These are phyloP conservation scores for Kurtzmaniella quercitrusa DNA, from an alignment of 1,139 yeast species.

Conservation along the genomic window DNA sequence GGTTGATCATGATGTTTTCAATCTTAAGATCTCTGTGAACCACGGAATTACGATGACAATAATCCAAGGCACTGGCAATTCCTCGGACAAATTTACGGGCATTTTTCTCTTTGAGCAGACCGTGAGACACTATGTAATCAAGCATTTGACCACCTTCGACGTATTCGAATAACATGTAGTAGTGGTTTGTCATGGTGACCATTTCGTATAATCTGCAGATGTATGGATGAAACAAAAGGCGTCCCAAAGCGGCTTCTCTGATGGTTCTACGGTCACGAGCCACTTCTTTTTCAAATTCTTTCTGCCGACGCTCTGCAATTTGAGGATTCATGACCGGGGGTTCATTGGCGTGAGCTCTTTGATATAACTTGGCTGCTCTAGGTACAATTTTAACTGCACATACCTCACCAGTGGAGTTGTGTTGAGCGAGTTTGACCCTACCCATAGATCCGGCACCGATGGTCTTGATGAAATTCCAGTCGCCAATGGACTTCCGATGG, in stretches of 20 bases:
- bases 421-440: conserved; percentile 90
- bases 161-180: conserved; percentile 94
- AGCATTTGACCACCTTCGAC: conserved; percentile 98
- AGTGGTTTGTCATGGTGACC: conserved; percentile 95
- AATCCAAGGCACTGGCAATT: conserved; percentile 91
- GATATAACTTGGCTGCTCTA: conserved; percentile 70
- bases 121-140: conserved; percentile 96
- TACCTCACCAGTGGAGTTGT: conserved; percentile 72
- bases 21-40: conserved; percentile 96
- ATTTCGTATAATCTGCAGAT: conserved; percentile 91
- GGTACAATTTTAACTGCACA: conserved; percentile 87
- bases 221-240: conserved; percentile 85
- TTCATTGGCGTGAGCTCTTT: conserved; percentile 71
- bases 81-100: conserved; percentile 96
- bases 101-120: conserved; percentile 86
- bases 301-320: conserved; percentile 59
- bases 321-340: conserved; percentile 56
- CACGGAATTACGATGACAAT: conserved; percentile 88
- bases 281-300: conserved; percentile 79
- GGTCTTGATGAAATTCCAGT: conserved; percentile 93
- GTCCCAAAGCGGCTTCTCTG: conserved; percentile 92
- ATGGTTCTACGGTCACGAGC: conserved; percentile 90
- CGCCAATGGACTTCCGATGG: conserved; percentile 88
- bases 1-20: conserved; percentile 92
- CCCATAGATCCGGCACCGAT: conserved; percentile 99